phyloP scores from a whole-genome alignment of 2,329 filamentous ascomycete genomes.

The Cryphonectria radicalis region DNA sequence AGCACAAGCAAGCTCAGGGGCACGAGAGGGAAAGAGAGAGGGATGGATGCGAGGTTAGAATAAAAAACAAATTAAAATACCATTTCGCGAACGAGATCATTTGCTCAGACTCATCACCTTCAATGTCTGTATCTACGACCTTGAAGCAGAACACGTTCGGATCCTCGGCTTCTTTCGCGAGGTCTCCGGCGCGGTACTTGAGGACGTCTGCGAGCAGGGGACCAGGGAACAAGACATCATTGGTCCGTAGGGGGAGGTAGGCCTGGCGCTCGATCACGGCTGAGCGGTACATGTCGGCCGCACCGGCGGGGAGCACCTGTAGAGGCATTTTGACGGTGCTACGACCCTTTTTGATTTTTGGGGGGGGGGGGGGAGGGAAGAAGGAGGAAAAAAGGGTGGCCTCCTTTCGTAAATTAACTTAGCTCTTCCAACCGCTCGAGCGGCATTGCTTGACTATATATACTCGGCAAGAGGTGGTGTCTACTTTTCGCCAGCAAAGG shows the following conservation, averaged over 20 bases:
- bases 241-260: constrained; percentile 40
- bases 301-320: constrained; percentile 40
- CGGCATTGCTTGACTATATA: neutral
- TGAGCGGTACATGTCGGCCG: constrained; percentile 42
- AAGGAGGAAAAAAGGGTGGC: neutral
- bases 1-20: too few species aligned
- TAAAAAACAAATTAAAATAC: constrained; percentile 32
- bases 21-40: too few species aligned
- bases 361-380: too few species aligned
- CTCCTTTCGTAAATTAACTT: neutral
- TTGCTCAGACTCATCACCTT: constrained; percentile 31
- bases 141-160: constrained; percentile 37
- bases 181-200: constrained; percentile 23
- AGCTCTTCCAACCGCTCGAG: neutral
- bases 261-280: constrained; percentile 45
- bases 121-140: constrained; percentile 40
- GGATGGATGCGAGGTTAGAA: neutral
- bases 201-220: constrained; percentile 23
- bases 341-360: neutral
- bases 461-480: neutral
- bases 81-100: constrained; percentile 41
- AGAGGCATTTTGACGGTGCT: constrained; percentile 42
- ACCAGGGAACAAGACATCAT: constrained; percentile 38
- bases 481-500: too few species aligned
- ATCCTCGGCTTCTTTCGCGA: constrained; percentile 31